Evolutionary conservation across 2,329 filamentous ascomycete species (phyloP).

Genomic region (Ilyonectria destructans): DNA sequence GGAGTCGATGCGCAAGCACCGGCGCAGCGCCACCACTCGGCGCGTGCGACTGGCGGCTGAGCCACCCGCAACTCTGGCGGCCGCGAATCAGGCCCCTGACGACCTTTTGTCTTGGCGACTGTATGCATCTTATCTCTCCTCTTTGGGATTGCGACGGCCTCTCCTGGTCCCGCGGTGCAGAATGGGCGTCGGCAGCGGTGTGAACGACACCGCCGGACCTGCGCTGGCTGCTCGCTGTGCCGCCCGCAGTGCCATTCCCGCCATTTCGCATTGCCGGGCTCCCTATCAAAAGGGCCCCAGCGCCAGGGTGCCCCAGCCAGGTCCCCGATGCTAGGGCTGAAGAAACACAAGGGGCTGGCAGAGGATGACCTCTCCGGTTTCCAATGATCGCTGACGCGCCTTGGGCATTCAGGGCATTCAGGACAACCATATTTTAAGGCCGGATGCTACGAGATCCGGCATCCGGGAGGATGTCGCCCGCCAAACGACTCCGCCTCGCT

Average conservation of each 20-base stretch:
- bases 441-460: background rate
- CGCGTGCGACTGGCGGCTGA: slow-evolving; percentile 9
- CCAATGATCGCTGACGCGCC: background rate
- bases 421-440: slow-evolving; percentile 5
- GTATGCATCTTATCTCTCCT: background rate
- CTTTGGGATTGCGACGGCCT: background rate
- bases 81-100: background rate
- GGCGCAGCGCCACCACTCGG: background rate
- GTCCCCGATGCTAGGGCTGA: slow-evolving; percentile 25
- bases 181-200: background rate
- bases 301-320: background rate
- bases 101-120: background rate
- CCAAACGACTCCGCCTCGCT: background rate
- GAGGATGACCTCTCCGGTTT: background rate
- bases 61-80: slow-evolving; percentile 18
- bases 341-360: slow-evolving; percentile 13
- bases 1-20: background rate
- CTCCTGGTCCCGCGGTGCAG: background rate
- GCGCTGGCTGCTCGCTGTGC: background rate
- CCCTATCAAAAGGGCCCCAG: slow-evolving; percentile 1
- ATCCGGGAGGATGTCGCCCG: background rate
- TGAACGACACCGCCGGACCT: background rate
- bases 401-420: background rate
- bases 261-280: slow-evolving; percentile 13
- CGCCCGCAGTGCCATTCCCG: background rate